A percentile compares a stretch with the other conserved stretches of the same genome.
Conservation (phyloP, 108 stramenopile species). For the Fragilaria radians region DNA sequence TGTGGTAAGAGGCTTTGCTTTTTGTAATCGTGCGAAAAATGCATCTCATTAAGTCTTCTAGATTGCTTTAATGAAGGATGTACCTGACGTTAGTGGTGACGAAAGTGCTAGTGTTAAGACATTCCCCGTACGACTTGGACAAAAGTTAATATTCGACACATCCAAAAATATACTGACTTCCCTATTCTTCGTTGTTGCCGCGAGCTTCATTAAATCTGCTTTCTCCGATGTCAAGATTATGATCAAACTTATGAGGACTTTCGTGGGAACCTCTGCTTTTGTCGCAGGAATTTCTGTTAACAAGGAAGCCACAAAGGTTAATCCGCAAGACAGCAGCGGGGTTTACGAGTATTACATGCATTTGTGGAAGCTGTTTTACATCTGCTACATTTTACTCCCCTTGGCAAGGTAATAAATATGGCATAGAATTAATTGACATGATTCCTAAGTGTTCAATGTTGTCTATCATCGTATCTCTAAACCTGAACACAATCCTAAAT, state of each 20-base stretch:
- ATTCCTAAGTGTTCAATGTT: too few species aligned
- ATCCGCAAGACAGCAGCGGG: constrained; percentile 61
- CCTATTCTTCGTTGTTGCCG: constrained; percentile 30
- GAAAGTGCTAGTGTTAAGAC: constrained; percentile 61
- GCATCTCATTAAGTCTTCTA: too few species aligned
- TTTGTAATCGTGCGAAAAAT: background rate
- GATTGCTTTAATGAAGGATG: constrained; percentile 87
- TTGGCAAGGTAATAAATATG: constrained; percentile 63
- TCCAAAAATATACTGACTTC: constrained; percentile 39
- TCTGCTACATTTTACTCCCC: constrained; percentile 71
- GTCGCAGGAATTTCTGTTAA: constrained; percentile 54
- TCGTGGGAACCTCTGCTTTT: constrained; percentile 54
- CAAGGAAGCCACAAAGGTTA: constrained; percentile 46
- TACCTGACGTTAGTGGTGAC: constrained; percentile 82
- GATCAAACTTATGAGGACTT: constrained; percentile 32
- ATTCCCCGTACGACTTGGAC: constrained; percentile 74
- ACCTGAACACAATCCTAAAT: too few species aligned
- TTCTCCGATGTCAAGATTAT: constrained; percentile 14
- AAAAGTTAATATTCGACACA: constrained; percentile 41
- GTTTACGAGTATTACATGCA: constrained; percentile 87
- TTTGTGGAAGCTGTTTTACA: constrained; percentile 85
- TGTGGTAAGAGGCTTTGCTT: constrained; percentile 15
- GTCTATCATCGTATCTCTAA: too few species aligned
- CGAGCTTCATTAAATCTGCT: constrained; percentile 30
- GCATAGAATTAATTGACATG: too few species aligned